Conservation (phyloP, 2,329 filamentous ascomycete species). For the Diplocarpon mali region DNA sequence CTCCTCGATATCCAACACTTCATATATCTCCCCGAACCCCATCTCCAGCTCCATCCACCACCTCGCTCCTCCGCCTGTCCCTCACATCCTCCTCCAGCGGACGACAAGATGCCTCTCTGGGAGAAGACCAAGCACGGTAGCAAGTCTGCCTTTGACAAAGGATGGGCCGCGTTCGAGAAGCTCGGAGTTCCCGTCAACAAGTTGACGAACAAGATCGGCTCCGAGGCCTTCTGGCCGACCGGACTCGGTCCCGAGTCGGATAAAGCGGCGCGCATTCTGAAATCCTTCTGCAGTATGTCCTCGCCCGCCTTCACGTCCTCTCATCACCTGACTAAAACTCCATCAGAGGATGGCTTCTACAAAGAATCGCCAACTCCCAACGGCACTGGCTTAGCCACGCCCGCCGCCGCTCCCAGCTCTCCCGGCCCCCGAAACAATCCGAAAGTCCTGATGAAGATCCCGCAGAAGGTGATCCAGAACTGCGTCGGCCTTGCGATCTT, state of each 20-base stretch:
- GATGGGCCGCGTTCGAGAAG: slow-evolving; percentile 57
- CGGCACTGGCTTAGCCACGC: slow-evolving; percentile 6
- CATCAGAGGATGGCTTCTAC: slow-evolving; percentile 55
- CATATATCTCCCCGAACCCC: no score
- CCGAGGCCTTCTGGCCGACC: slow-evolving; percentile 75
- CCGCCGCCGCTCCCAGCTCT: slow-evolving; percentile 1
- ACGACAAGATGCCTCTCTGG: no score
- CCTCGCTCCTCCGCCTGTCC: no score
- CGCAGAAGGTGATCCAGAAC: slow-evolving; percentile 72
- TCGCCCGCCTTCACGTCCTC: background rate
- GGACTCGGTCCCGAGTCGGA: slow-evolving; percentile 79
- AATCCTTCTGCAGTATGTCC: slow-evolving; percentile 74
- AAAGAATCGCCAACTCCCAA: slow-evolving; percentile 32
- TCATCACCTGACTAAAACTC: slow-evolving; percentile 2
- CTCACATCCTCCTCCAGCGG: no score
- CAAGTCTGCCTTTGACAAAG: slow-evolving; percentile 63
- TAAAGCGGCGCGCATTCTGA: slow-evolving; percentile 78
- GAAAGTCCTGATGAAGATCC: slow-evolving; percentile 67
- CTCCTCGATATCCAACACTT: no score
- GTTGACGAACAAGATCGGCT: slow-evolving; percentile 69
- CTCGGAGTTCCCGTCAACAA: slow-evolving; percentile 65
- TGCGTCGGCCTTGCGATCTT: slow-evolving; percentile 88
- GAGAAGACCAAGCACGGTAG: slow-evolving; percentile 34
- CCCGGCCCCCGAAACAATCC: slow-evolving; percentile 40
- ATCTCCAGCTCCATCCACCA: no score